These are phyloP conservation scores for Stemphylium lycopersici DNA, from an alignment of 2,329 filamentous ascomycete genomes.

Conservation along the genomic window DNA sequence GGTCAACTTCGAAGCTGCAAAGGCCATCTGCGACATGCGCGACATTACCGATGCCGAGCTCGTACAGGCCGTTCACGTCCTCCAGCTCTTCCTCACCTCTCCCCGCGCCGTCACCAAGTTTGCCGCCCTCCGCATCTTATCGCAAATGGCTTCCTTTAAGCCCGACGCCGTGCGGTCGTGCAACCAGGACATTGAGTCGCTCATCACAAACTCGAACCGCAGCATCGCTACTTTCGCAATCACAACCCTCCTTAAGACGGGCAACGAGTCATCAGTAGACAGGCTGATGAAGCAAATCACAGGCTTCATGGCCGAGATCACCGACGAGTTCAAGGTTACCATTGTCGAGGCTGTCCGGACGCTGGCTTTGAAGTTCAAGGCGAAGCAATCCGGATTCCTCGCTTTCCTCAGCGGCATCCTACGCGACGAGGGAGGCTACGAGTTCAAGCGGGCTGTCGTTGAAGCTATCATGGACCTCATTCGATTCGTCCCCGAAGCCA, in stretches of 20 bases:
- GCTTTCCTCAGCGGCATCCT: conserved; percentile 96
- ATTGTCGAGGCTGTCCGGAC: conserved; percentile 98
- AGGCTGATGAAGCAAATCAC: conserved; percentile 98
- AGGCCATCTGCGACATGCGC: conserved; percentile 94
- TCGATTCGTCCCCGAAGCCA: conserved; percentile 93
- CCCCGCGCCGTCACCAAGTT: conserved; percentile 97
- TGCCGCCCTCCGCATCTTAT: conserved; percentile 92
- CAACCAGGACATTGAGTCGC: conserved; percentile 95
- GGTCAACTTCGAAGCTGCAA: conserved; percentile 96
- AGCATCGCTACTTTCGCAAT: conserved; percentile 99
- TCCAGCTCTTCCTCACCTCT: conserved; percentile 96
- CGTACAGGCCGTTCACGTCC: conserved; percentile 87
- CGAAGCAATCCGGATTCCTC: conserved; percentile 97
- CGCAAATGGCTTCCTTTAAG: conserved; percentile 96
- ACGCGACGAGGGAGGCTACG: conserved; percentile 94
- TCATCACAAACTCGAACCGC: conserved; percentile 96
- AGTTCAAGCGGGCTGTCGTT: conserved; percentile 96
- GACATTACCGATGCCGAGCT: conserved; percentile 93
- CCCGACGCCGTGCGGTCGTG: conserved; percentile 88
- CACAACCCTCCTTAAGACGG: conserved; percentile 96
- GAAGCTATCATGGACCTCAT: conserved; percentile 99
- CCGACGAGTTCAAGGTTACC: conserved; percentile 99
- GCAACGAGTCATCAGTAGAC: conserved; percentile 96
- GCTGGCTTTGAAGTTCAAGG: conserved; percentile 95
- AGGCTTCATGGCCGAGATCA: conserved; percentile 98